These are phyloP conservation scores for Grosmannia clavigera DNA, from an alignment of 2,329 filamentous ascomycete genomes.

Conservation along the genomic window DNA sequence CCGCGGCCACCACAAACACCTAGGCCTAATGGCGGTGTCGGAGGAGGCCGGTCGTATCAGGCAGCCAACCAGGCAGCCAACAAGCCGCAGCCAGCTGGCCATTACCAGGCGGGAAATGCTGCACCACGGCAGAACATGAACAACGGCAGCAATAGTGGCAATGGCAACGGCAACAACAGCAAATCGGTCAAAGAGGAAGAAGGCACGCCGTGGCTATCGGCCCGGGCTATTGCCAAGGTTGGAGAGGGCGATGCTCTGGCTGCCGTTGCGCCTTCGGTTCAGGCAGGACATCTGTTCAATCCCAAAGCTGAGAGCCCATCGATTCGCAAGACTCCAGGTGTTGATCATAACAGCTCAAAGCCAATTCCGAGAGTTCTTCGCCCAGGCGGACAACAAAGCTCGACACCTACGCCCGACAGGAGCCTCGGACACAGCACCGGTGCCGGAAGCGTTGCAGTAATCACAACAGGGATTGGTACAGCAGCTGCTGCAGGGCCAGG, in stretches of 20 bases:
- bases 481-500: not conserved
- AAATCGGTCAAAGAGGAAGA: constrained; percentile 18
- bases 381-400: constrained; percentile 10
- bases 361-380: constrained; percentile 46
- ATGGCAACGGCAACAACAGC: not conserved
- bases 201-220: constrained; percentile 56
- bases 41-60: constrained; percentile 1
- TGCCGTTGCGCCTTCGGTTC: constrained; percentile 27
- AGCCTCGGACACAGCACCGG: not conserved
- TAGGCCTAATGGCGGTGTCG: not conserved
- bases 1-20: constrained; percentile 12
- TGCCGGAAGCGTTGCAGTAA: not conserved
- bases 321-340: constrained; percentile 75
- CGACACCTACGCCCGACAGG: not conserved
- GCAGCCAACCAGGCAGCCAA: constrained; percentile 1
- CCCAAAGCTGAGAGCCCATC: constrained; percentile 69
- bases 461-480: not conserved
- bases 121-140: constrained; percentile 11
- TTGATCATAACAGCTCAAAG: constrained; percentile 68
- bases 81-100: not conserved
- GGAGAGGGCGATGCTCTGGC: constrained; percentile 33
- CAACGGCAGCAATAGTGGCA: not conserved
- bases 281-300: constrained; percentile 49
- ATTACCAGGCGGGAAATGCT: not conserved
- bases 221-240: constrained; percentile 47